Evolutionary conservation across 2,329 filamentous ascomycete genomes (phyloP).

Genomic region (Colletotrichum scovillei): DNA sequence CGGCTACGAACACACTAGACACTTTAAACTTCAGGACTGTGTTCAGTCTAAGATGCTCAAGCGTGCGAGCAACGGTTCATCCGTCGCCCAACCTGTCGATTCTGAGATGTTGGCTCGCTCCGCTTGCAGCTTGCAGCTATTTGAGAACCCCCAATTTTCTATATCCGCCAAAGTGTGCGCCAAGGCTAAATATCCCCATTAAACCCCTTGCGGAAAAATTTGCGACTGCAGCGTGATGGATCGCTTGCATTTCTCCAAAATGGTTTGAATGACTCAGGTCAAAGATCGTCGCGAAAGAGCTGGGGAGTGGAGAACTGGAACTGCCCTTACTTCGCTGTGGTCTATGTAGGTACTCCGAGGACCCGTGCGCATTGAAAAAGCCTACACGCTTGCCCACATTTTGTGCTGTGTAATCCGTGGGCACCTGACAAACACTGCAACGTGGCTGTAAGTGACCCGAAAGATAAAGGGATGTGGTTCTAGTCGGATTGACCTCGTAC

Average conservation of each 20-base stretch:
- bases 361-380: neutral
- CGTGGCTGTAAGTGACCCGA: too few species aligned
- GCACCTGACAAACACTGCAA: neutral
- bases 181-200: neutral
- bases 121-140: neutral
- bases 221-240: neutral
- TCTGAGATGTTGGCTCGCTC: neutral
- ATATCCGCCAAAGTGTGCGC: neutral
- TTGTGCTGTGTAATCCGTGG: neutral
- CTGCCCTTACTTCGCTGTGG: neutral
- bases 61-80: neutral
- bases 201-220: neutral
- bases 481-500: too few species aligned
- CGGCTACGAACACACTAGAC: neutral
- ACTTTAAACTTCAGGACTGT: conserved; percentile 14
- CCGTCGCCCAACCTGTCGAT: neutral
- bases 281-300: neutral
- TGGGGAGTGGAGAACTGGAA: neutral
- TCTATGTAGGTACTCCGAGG: neutral
- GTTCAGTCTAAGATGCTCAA: conserved; percentile 7
- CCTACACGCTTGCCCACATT: neutral
- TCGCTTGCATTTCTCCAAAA: neutral
- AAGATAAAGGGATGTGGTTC: too few species aligned
- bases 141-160: neutral
- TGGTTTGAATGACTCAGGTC: neutral